A percentile compares a stretch with the other conserved stretches of the same genome.
These are phyloP conservation scores for Ceratobasidium sp. DNA, from an alignment of 1,284 basidiomycete species.

Conservation along the genomic window DNA sequence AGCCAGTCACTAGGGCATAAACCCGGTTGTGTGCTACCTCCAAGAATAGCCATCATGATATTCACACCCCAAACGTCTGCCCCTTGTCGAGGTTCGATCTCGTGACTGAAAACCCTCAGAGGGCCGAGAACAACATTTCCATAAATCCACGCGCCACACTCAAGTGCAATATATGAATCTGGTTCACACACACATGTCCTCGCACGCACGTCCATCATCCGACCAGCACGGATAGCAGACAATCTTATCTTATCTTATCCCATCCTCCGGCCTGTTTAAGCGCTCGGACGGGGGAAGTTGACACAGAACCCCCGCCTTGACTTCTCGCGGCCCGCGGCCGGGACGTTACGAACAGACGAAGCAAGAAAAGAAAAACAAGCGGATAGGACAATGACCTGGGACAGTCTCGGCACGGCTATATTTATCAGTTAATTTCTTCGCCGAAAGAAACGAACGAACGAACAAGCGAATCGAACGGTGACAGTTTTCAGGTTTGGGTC, in stretches of 20 bases:
- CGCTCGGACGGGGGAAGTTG: too few species aligned
- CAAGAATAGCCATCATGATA: background rate
- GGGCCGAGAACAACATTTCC: background rate
- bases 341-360: background rate
- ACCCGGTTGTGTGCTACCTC: background rate
- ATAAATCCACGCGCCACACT: slow-evolving; percentile 5
- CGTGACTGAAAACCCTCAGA: background rate
- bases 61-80: background rate
- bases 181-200: background rate
- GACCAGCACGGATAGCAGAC: background rate
- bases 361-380: background rate
- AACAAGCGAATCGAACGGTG: too few species aligned
- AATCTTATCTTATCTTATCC: background rate
- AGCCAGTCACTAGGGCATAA: slow-evolving; percentile 1
- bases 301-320: background rate
- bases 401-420: background rate
- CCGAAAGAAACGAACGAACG: too few species aligned
- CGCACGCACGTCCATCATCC: background rate
- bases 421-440: background rate
- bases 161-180: background rate
- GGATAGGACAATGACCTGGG: background rate
- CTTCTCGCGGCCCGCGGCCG: background rate
- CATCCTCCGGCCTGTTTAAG: background rate
- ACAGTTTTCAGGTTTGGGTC: too few species aligned
- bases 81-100: background rate